These are phyloP conservation scores for Incumbomyces delicatus DNA, from an alignment of 2,329 filamentous ascomycete genomes.

Conservation along the genomic window DNA sequence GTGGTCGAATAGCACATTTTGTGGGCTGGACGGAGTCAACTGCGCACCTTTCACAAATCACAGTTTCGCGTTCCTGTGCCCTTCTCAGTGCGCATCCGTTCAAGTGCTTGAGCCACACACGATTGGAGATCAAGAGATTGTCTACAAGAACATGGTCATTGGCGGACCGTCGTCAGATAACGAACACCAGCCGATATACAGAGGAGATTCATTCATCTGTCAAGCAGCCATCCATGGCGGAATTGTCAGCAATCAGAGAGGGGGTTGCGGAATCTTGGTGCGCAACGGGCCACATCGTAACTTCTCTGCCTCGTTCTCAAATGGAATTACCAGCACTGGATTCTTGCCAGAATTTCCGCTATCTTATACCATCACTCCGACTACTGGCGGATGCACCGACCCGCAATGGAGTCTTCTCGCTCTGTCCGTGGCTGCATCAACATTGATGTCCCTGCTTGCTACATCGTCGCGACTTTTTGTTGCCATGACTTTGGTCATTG, in stretches of 20 bases:
- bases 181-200: conserved; percentile 39
- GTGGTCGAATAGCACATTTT: conserved; percentile 22
- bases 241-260: conserved; percentile 43
- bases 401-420: conserved; percentile 49
- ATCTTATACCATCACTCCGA: conserved; percentile 41
- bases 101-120: conserved; percentile 46
- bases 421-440: conserved; percentile 46
- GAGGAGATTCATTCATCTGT: conserved; percentile 53
- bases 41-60: conserved; percentile 48
- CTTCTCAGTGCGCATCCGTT: conserved; percentile 45
- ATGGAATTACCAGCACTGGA: conserved; percentile 43
- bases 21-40: conserved; percentile 46
- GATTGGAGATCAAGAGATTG: conserved; percentile 46
- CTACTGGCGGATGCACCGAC: conserved; percentile 38
- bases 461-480: conserved; percentile 49
- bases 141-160: conserved; percentile 46
- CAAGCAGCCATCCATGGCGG: conserved; percentile 51
- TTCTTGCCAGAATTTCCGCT: conserved; percentile 50
- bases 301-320: conserved; percentile 37
- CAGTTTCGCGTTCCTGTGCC: conserved; percentile 48
- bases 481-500: conserved; percentile 42
- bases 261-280: conserved; percentile 48
- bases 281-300: conserved; percentile 42
- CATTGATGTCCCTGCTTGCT: conserved; percentile 47
- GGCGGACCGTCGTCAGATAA: conserved; percentile 38